phyloP scores from a whole-genome alignment of 176 grass and related monocot species.

The Cenchrus purpureus region DNA sequence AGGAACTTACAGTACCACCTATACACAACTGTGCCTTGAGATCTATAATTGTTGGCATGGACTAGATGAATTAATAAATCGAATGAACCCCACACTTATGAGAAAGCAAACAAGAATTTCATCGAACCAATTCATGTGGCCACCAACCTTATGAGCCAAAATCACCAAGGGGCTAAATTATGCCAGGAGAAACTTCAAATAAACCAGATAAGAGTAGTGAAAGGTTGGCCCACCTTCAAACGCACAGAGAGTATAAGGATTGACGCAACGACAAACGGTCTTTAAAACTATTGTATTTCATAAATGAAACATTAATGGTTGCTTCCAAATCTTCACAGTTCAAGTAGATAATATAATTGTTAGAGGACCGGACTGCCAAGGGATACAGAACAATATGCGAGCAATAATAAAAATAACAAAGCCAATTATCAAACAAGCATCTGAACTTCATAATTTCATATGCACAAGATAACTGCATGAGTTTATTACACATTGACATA shows the following conservation, averaged over 20 bases:
- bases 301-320: conserved; percentile 8
- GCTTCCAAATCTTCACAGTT: conserved; percentile 4
- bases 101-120: background rate
- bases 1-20: background rate
- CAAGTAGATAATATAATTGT: background rate
- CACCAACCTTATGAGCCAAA: conserved; percentile 14
- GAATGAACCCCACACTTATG: background rate
- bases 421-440: conserved; percentile 9
- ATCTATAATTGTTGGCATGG: background rate
- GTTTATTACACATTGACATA: background rate
- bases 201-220: background rate
- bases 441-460: conserved; percentile 8
- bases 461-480: background rate
- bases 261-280: background rate
- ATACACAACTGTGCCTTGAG: background rate
- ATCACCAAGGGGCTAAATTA: conserved; percentile 17
- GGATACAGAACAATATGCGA: background rate
- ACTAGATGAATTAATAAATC: background rate
- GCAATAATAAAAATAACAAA: background rate
- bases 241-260: background rate
- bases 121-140: conserved; percentile 5
- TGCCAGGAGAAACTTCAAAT: conserved; percentile 4
- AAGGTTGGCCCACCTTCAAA: conserved; percentile 34
- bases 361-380: background rate
- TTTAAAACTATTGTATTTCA: conserved; percentile 27